Percentiles rank a stretch among this genome's conserved stretches.
Conservation (phyloP, 1,284 basidiomycete species). For the Takashimella tepidaria region DNA sequence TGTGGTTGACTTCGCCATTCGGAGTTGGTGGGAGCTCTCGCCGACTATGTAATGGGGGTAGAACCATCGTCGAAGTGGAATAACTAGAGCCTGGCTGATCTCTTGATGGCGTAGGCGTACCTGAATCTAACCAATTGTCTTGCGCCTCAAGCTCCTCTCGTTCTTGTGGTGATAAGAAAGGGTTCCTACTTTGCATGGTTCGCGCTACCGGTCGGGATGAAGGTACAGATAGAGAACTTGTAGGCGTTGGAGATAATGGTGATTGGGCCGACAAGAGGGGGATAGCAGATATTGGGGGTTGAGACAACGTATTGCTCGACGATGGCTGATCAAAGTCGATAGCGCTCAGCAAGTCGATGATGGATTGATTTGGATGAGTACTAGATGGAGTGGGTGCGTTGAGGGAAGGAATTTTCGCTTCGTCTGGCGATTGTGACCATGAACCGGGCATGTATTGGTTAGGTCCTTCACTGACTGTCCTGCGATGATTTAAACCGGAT, state of each 20-base stretch:
- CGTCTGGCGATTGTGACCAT: neutral
- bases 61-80: constrained; percentile 6
- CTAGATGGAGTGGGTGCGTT: neutral
- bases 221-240: neutral
- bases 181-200: constrained; percentile 38
- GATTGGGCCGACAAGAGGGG: no score
- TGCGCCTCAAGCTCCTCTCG: constrained; percentile 54
- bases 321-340: constrained; percentile 9
- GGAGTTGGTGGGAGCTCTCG: neutral
- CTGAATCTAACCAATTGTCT: constrained; percentile 6
- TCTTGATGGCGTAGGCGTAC: constrained; percentile 4
- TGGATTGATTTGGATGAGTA: neutral
- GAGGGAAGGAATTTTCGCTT: neutral
- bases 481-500: constrained; percentile 3
- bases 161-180: constrained; percentile 60
- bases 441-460: neutral
- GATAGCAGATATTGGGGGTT: neutral
- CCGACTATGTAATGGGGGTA: neutral
- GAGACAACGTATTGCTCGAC: neutral
- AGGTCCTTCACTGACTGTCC: constrained; percentile 1
- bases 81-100: constrained; percentile 18
- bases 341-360: constrained; percentile 11
- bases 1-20: neutral
- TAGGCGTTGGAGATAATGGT: neutral
- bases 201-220: neutral